Percentiles rank a stretch among this genome's conserved stretches.
phyloP scores from a whole-genome alignment of 768 basidiomycete species.

The Podaxis mareebaensis region DNA sequence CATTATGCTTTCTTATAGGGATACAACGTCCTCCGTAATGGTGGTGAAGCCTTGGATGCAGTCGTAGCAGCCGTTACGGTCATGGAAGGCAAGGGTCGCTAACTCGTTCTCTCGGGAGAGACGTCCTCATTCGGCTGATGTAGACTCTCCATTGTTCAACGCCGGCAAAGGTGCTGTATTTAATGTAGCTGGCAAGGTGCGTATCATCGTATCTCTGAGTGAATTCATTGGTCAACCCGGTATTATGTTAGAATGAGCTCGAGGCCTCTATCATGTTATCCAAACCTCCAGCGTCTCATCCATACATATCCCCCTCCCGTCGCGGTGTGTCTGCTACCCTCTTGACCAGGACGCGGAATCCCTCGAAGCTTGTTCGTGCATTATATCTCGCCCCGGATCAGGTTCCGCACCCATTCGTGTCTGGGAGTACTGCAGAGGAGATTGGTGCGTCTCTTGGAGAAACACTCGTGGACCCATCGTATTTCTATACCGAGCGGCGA shows the following conservation, averaged over 20 bases:
- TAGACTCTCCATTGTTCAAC: conserved; percentile 81
- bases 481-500: conserved; percentile 73
- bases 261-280: conserved; percentile 84
- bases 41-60: conserved; percentile 85
- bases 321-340: conserved; percentile 68
- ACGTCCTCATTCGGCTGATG: not conserved
- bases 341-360: conserved; percentile 68
- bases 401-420: conserved; percentile 72
- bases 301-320: conserved; percentile 55
- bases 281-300: conserved; percentile 67
- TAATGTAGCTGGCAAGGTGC: conserved; percentile 76
- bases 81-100: conserved; percentile 62
- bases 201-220: conserved; percentile 3
- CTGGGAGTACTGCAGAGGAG: conserved; percentile 62
- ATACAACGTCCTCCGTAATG: conserved; percentile 57
- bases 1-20: conserved; percentile 38
- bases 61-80: conserved; percentile 69
- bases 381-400: conserved; percentile 67
- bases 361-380: conserved; percentile 66
- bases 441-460: conserved; percentile 58
- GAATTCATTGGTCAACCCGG: not conserved
- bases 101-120: not conserved
- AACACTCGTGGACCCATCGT: conserved; percentile 67
- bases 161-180: conserved; percentile 82
- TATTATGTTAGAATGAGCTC: conserved; percentile 63